Conservation (phyloP, 108 stramenopile species). For the Pinguiococcus pyrenoidosus region DNA sequence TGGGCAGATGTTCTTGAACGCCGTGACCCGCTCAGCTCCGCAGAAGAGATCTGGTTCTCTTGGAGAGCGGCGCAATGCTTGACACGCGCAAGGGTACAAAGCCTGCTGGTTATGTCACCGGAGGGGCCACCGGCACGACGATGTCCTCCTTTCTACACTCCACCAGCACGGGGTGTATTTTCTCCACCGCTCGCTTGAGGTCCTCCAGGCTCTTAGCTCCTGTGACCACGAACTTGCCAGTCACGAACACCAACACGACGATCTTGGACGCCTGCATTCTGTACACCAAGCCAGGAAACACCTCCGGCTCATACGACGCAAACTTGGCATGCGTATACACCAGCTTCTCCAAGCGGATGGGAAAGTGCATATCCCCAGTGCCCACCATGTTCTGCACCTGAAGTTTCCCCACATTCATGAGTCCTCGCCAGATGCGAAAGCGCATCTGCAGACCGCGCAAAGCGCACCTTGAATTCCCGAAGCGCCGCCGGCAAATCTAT, state of each 20-base stretch:
- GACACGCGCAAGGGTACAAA: too few relatives aligned
- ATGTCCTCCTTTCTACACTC: constrained; percentile 7
- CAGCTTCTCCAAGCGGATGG: constrained; percentile 89
- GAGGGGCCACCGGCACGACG: too few relatives aligned
- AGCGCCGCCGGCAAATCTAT: neutral
- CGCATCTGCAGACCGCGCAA: neutral
- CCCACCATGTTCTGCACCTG: constrained; percentile 93
- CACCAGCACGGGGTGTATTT: constrained; percentile 27
- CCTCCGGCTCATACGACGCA: constrained; percentile 86
- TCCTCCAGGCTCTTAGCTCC: constrained; percentile 25
- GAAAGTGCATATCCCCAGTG: constrained; percentile 82
- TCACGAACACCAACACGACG: constrained; percentile 86
- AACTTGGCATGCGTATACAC: constrained; percentile 77
- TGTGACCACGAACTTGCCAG: constrained; percentile 70
- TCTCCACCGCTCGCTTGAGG: constrained; percentile 24
- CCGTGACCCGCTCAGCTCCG: too few relatives aligned
- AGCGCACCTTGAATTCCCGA: constrained; percentile 3
- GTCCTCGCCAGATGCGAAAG: neutral
- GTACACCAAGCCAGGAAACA: constrained; percentile 98
- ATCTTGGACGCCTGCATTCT: constrained; percentile 71
- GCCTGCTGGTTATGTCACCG: too few relatives aligned
- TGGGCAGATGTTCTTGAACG: too few relatives aligned
- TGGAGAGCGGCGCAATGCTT: too few relatives aligned
- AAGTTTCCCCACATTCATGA: constrained; percentile 64
- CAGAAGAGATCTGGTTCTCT: too few relatives aligned